Evolutionary conservation across 2,329 filamentous ascomycete species (phyloP).

Genomic region (Aureobasidium mangrovei): DNA sequence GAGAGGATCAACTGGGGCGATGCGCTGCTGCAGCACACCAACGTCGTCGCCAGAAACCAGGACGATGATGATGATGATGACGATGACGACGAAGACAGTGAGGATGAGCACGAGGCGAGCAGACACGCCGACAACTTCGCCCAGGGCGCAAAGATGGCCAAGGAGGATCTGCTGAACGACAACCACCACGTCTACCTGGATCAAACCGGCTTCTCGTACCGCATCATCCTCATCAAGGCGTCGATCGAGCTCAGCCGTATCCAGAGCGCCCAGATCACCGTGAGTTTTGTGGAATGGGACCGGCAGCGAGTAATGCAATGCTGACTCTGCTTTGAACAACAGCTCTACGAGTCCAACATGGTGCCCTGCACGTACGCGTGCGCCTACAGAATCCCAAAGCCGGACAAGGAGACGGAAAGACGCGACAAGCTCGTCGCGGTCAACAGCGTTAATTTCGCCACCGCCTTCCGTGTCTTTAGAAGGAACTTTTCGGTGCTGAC

Average conservation of each 20-base stretch:
- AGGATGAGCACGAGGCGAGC: neutral
- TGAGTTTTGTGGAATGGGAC: constrained; percentile 38
- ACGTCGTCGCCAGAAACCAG: neutral
- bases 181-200: constrained; percentile 60
- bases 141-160: constrained; percentile 21
- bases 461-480: constrained; percentile 31
- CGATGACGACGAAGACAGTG: neutral
- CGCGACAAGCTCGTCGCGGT: neutral
- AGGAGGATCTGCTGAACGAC: constrained; percentile 30
- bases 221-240: constrained; percentile 50
- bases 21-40: constrained; percentile 9
- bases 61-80: neutral
- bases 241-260: constrained; percentile 41
- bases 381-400: constrained; percentile 30
- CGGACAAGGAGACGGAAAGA: neutral
- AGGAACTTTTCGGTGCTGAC: constrained; percentile 34
- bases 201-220: constrained; percentile 52
- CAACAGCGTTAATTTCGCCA: constrained; percentile 22
- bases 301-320: too few relatives aligned
- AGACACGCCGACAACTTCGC: constrained; percentile 17
- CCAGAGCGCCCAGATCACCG: constrained; percentile 53
- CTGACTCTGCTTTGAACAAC: constrained; percentile 20
- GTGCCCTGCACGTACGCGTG: constrained; percentile 54
- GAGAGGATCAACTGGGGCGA: constrained; percentile 19
- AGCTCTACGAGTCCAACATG: constrained; percentile 61